These are phyloP conservation scores for Atkinsonella texensis DNA, from an alignment of 2,329 filamentous ascomycete genomes.

Conservation along the genomic window DNA sequence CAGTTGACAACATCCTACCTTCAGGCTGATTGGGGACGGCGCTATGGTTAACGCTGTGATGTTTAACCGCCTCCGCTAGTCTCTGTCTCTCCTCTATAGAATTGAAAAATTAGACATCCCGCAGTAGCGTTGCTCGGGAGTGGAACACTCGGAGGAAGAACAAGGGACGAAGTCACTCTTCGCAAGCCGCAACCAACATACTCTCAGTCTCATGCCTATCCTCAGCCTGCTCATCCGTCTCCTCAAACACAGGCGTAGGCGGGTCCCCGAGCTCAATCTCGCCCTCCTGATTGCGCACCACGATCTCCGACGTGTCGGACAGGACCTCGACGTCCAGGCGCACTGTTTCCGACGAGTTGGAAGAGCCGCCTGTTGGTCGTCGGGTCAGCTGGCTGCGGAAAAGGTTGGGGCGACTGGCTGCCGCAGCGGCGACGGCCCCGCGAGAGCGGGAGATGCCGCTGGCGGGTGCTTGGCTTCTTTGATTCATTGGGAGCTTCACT, in stretches of 20 bases:
- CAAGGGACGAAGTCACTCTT: neutral
- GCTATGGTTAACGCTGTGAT: slow-evolving; percentile 44
- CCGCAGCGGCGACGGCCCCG: slow-evolving; percentile 1
- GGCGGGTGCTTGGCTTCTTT: neutral
- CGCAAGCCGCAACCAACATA: slow-evolving; percentile 24
- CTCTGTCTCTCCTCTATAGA: slow-evolving; percentile 44
- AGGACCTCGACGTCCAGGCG: slow-evolving; percentile 35
- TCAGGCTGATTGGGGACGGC: slow-evolving; percentile 50
- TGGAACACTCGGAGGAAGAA: neutral
- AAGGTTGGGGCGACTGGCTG: slow-evolving; percentile 28
- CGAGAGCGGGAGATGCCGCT: slow-evolving; percentile 2
- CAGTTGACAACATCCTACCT: slow-evolving; percentile 32
- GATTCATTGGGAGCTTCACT: slow-evolving; percentile 1
- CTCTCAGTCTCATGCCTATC: slow-evolving; percentile 45
- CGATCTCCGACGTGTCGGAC: slow-evolving; percentile 42
- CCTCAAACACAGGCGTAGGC: slow-evolving; percentile 39
- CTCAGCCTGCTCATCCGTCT: slow-evolving; percentile 44
- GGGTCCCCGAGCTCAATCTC: slow-evolving; percentile 50
- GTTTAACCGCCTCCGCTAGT: slow-evolving; percentile 48
- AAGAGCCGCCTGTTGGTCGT: slow-evolving; percentile 35
- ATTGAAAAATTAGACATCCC: neutral
- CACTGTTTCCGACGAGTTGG: slow-evolving; percentile 31
- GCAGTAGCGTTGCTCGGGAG: neutral
- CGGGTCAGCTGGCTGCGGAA: slow-evolving; percentile 48
- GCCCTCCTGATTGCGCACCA: slow-evolving; percentile 50